Percentiles rank a stretch among this genome's conserved stretches.
phyloP scores from a whole-genome alignment of 805 yeast genomes.

The Cyberlindnera japonica region DNA sequence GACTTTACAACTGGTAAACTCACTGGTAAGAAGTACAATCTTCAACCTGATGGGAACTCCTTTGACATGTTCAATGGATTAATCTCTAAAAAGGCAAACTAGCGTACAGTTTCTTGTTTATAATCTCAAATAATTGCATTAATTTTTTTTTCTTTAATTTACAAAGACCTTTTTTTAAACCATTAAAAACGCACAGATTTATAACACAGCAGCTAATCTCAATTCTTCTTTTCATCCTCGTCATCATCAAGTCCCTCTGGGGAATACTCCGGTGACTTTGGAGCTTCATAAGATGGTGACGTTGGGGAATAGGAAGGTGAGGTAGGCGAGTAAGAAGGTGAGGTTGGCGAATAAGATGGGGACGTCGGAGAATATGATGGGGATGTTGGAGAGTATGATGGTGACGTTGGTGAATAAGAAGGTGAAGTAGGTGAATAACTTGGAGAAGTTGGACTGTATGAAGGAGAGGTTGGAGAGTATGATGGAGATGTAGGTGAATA shows the following conservation, averaged over 20 bases:
- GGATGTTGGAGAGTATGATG: conserved; percentile 57
- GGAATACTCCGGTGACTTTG: conserved; percentile 17
- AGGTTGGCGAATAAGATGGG: conserved; percentile 43
- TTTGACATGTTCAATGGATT: conserved; percentile 92
- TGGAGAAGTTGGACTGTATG: conserved; percentile 65
- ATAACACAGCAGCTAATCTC: too few species aligned
- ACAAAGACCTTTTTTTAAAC: too few species aligned
- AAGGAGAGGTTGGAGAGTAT: conserved; percentile 49
- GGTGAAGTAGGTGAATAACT: conserved; percentile 54
- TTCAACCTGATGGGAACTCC: conserved; percentile 97
- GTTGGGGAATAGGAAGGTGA: conserved; percentile 45
- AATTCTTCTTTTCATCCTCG: conserved; percentile 9
- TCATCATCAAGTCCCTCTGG: conserved; percentile 13
- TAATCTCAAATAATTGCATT: too few species aligned
- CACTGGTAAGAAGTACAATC: conserved; percentile 56
- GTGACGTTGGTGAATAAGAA: conserved; percentile 62
- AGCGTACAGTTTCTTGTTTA: too few species aligned
- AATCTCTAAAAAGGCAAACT: conserved; percentile 52
- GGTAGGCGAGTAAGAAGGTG: conserved; percentile 38
- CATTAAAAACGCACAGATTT: too few species aligned
- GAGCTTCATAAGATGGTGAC: conserved; percentile 27
- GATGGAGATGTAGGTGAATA: conserved; percentile 80
- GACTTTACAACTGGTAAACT: conserved; percentile 39
- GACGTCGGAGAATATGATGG: conserved; percentile 65
- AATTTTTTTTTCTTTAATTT: too few species aligned